Base-by-base conservation (phyloP, 2,329 filamentous ascomycete species). In the Penicillium griseofulvum region DNA sequence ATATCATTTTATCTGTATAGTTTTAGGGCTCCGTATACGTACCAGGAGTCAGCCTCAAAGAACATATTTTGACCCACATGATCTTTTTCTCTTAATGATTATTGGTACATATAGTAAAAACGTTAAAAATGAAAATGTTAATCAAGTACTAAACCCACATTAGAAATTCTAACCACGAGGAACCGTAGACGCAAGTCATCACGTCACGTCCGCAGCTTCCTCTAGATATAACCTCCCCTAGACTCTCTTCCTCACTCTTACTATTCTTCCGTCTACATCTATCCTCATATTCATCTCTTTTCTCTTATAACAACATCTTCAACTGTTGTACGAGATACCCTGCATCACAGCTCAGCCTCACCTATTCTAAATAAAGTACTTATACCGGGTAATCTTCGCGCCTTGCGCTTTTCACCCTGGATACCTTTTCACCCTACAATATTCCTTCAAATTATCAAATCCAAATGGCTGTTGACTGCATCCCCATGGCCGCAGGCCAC, bases 401-500 rank as follows among this genome's bases (percentile, higher is more conserved):
- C 33, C 10, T n/a, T n/a, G 14, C 34, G 12, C 16, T 11, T 33
- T 52, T 26, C 26, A 28, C 17, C 16, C 26, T 47, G 42, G 22
- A 41, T 43, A 33, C 29, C 16, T 22, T 24, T 19, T 17, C 33
- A 17, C 26, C 34, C 43, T 52, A 16, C 19, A 26, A 42, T 6
- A 34, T 9, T 6, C n/a, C 38, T 8, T 28, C 14, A n/a, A 22
- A 22, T 22, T 3, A 43, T 37, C 41, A 28, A 45, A 17, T 19
- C 6, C 14, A 24, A 59, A 60, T 62, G 47, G 57, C 63, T 11
- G 61, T 62, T 24, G 62, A 65, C 41, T 61, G 61, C 38, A 54
- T 64, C 12, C 56, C 60, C 36, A 62, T 67, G 63, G 64, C 62
- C 16, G 60, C 64, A 38, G 50, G 55, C 53, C 57, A 63, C 42